A percentile compares a stretch with the other conserved stretches of the same genome.
Conservation (phyloP, 1,284 basidiomycete species). For the Cystobasidium slooffiae region DNA sequence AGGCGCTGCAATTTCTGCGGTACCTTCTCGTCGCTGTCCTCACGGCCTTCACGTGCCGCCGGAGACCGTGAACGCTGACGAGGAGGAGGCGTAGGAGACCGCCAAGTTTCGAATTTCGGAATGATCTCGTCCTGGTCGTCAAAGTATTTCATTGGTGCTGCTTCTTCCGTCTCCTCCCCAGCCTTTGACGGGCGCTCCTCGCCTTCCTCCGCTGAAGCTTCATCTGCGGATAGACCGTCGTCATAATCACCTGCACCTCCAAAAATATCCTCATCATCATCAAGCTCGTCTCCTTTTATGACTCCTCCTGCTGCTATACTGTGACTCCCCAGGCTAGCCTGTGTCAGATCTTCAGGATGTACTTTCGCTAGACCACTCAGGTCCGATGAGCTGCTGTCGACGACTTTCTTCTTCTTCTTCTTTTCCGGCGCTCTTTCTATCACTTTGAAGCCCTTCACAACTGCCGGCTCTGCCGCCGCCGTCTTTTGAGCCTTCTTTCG, state of each 20-base stretch:
- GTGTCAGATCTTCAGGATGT: neutral
- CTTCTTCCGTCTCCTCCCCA: neutral
- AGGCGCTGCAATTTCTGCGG: constrained; percentile 13
- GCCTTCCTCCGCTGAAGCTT: constrained; percentile 21
- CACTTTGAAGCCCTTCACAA: constrained; percentile 35
- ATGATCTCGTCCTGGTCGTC: constrained; percentile 38
- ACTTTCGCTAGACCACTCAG: neutral
- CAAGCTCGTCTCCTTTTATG: neutral
- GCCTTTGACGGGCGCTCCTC: neutral
- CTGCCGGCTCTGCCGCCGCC: constrained; percentile 7
- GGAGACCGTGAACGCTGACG: constrained; percentile 1
- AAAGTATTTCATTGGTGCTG: constrained; percentile 29
- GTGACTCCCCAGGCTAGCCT: neutral
- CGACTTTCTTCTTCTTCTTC: constrained; percentile 32
- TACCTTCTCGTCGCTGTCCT: neutral
- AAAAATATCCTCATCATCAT: constrained; percentile 35
- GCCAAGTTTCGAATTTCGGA: constrained; percentile 37
- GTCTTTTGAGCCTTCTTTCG: neutral
- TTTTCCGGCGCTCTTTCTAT: constrained; percentile 34
- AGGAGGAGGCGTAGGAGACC: constrained; percentile 40
- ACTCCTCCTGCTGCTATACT: neutral
- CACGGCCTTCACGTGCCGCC: neutral
- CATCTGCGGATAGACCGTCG: constrained; percentile 28
- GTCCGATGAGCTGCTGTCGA: neutral
- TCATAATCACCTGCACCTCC: constrained; percentile 36